Evolutionary conservation across 192 early-diverging fungal genomes (phyloP), one percentile per base, ranked within the genome.

Genomic region (Funneliformis geosporum): DNA sequence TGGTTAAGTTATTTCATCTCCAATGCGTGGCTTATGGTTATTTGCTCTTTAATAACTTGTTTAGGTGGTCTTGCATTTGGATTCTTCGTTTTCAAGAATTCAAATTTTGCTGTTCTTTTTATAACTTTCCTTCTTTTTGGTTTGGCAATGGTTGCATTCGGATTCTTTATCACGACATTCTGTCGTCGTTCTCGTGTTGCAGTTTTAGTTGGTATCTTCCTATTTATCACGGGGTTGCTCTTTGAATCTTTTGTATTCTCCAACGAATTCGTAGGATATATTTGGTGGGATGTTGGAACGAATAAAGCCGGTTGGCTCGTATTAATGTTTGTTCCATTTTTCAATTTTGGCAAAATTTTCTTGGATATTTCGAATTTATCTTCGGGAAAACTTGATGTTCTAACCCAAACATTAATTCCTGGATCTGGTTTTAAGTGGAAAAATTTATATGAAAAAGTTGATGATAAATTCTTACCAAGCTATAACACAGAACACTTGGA

Each of bases 171-270:
- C 79, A 94, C 93, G 7, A 90, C 89, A 38, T 86, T 94, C 76
- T 90, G 92, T 47, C 85, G 90, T 65, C 72, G 81, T 25, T 82
- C 90, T 71, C 80, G 90, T 21, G 89, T 89, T 3, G 93, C 89
- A 23, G 85, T 94, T 42, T 79, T 94, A 73, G 83, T 92, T 67
- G 93, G 93, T 66, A 94, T 94, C 73, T 94, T 94, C 75, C 50
- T 94, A 44, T 94, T 94, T 78, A 90, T 94, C 42, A 92, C 94
- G 80, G 93, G 93, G 4, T 84, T 94, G 27, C 75, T 94, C 27
- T 94, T 94, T 81, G 87, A 93, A 79, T 83, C 80, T 11, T 87
- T 87, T 69, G 84, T 85, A 28, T 89, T 87, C 61, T 87, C 84
- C 76, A 80, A 82, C 60, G 39, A 46, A 18, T 87, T 65, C 77